Base-by-base conservation (phyloP, 208 protist genomes). In the Willaertia magna region DNA sequence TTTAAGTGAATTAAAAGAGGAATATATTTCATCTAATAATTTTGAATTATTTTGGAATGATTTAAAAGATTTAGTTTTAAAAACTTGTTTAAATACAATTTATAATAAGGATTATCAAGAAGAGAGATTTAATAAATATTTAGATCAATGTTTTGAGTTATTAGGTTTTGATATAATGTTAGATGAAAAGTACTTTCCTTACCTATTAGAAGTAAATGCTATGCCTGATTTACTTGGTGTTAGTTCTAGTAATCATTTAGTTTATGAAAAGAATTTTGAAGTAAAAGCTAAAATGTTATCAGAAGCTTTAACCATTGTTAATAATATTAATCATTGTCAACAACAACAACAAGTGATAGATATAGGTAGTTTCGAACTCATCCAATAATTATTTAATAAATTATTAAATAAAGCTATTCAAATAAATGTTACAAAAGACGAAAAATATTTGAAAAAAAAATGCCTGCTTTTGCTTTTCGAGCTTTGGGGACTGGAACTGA, bases 171-270 rank as follows among this genome's bases (percentile, higher is more conserved):
- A 99, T 88, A 92, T 99, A 34, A 87, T 99, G 9, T 87, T 98
- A 49, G 96, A 98, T 86, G 67, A 91, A 83, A 94, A 96, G 48
- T 90, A 96, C 85, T 91, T 93, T 86, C 95, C 95, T 78, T 97
- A 96, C 93, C 89, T 99, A 48, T 91, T 99, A 87, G 96, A 99
- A 90, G 96, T 99, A 43, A 99, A 99, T 87, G 95, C 97, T 90
- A 95, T 95, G 18, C 96, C 97, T 30, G 76, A 81, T 34, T n/a
- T 81, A 3, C 14, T 11, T 81, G 76, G 18, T 51, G 30, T 81
- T 6, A 51, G 43, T 51, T 4, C 48, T 18, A 39, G 16, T 47
- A 40, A 43, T 6, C 44, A 51, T 34, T 11, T 51, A 3, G 44
- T 49, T 40, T 39, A 51, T 6, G 1, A 49, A 9, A 51, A 51